A percentile compares a stretch with the other conserved stretches of the same genome.
Conservation (phyloP, 1,284 basidiomycete genomes). For the Bondarzewia mesenterica region DNA sequence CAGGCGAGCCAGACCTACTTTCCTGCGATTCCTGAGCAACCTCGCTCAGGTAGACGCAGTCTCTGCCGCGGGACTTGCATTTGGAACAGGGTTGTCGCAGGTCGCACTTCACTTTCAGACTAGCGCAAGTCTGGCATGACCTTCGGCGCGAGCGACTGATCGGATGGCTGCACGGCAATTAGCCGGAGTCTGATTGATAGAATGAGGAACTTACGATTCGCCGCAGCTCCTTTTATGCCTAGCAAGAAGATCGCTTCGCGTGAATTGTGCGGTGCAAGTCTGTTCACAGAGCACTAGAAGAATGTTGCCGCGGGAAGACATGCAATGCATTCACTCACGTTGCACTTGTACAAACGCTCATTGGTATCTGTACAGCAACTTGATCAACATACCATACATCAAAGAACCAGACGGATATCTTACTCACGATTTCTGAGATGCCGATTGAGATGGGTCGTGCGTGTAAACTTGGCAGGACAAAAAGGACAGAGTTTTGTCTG, state of each 20-base stretch:
- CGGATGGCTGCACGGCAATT: constrained; percentile 3
- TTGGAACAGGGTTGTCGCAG: constrained; percentile 57
- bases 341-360: constrained; percentile 13
- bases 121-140: constrained; percentile 53
- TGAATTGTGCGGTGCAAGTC: constrained; percentile 48
- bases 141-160: constrained; percentile 35
- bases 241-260: constrained; percentile 48
- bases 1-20: background rate
- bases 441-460: constrained; percentile 49
- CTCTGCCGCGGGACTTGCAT: constrained; percentile 48
- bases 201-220: constrained; percentile 36
- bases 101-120: constrained; percentile 66
- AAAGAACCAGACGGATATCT: background rate
- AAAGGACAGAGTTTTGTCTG: constrained; percentile 45
- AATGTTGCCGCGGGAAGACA: background rate
- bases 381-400: background rate
- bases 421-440: constrained; percentile 34
- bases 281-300: constrained; percentile 12
- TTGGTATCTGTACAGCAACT: constrained; percentile 10
- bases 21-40: constrained; percentile 1
- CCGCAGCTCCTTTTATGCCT: constrained; percentile 50
- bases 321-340: constrained; percentile 6
- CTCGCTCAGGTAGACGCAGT: constrained; percentile 45
- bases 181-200: background rate
- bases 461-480: constrained; percentile 50